phyloP scores from a whole-genome alignment of 352 stramenopile species.

The Chloridella minuta region DNA sequence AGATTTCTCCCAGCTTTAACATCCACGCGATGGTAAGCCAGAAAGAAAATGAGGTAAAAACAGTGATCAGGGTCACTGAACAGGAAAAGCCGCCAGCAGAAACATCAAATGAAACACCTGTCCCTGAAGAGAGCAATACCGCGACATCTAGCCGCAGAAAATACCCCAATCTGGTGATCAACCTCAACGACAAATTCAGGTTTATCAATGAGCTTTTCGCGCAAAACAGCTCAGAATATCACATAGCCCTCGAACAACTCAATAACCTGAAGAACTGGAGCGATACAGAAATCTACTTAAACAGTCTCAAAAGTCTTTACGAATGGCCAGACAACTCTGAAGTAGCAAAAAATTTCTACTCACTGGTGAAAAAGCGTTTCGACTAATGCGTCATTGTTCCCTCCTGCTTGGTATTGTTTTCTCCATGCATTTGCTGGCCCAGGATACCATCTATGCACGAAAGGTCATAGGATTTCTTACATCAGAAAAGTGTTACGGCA shows the following conservation, averaged over 20 bases:
- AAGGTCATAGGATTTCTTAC: not conserved
- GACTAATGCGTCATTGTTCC: not conserved
- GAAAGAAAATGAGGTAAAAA: not conserved
- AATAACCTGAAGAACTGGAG: not conserved
- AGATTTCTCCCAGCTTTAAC: not conserved
- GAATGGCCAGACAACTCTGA: not conserved
- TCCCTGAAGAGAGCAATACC: not conserved
- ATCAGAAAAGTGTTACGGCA: not conserved
- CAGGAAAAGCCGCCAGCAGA: not conserved
- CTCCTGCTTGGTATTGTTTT: no score
- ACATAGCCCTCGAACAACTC: not conserved
- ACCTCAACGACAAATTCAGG: not conserved
- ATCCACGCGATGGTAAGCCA: not conserved
- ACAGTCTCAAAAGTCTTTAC: not conserved
- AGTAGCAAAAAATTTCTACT: not conserved
- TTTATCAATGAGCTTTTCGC: not conserved
- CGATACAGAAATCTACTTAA: constrained; percentile 5
- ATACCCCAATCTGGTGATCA: not conserved
- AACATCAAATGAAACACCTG: not conserved
- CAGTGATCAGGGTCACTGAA: not conserved
- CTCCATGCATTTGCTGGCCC: no score
- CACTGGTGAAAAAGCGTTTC: not conserved
- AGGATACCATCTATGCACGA: not conserved
- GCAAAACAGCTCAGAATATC: not conserved
- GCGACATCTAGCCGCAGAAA: no score